Base-by-base conservation (phyloP, 2,329 filamentous ascomycete genomes). In the Sporothrix humicola region DNA sequence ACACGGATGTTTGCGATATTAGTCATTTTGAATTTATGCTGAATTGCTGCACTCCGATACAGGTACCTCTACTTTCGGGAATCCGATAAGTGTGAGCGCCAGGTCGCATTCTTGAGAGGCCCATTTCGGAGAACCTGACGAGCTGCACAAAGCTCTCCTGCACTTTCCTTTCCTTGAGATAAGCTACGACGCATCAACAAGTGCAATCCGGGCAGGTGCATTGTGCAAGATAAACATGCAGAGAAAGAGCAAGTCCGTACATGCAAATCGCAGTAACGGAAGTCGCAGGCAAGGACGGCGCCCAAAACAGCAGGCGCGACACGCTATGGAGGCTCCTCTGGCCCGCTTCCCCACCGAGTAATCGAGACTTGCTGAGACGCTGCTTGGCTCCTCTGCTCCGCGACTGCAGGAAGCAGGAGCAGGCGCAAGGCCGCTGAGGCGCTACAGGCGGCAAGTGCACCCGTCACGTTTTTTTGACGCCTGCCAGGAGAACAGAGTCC, bases 281-380 rank as follows among this genome's bases (percentile, higher is more conserved):
- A 73, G 72, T 61, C 42, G 59, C 68, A 56, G 46, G 56, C 20
- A 37, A 58, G 15, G 58, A 65, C 37, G 46, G n/a, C 63, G 65
- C 54, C 26, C 54, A 50, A 68, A 15, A 23, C 17, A 44, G 26
- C 12, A 54, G 44, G 44, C 44, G 46, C 52, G n/a, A 17, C 31
- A 37, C 37, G 26, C 17, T 20, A 12, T 10, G 6, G 31, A 69
- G 48, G 68, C 68, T 70, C 65, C 72, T 73, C 66, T 73, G 44
- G 72, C 72, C 71, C 72, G 72, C 56, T 69, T 63, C 72, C 56
- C 72, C 72, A 73, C 72, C 63, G 54, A 52, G 72, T 50, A 63
- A 69, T 73, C 9, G 42, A 68, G 54, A 37, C 50, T 15, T 44
- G 68, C 31, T 56, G 68, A 50, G 52, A 50, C 26, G 61, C 71